Conservation (phyloP, 352 stramenopile genomes). For the Thraustochytrium striatum region DNA sequence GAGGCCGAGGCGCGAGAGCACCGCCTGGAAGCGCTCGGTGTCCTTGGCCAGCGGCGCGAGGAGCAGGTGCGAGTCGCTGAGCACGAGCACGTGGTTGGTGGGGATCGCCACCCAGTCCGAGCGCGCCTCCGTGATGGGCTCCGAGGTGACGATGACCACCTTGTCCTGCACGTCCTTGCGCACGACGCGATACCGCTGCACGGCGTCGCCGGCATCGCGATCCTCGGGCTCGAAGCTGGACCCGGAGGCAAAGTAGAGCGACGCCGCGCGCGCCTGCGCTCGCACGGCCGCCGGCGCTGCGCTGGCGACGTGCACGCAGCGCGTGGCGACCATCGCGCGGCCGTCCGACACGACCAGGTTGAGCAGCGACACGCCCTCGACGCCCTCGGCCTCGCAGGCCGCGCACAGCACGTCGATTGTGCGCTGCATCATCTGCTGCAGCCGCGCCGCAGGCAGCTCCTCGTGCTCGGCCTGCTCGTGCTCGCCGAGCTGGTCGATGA, state of each 20-base stretch:
- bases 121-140: conserved; percentile 45
- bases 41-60: conserved; percentile 30
- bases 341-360: conserved; percentile 59
- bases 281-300: conserved; percentile 52
- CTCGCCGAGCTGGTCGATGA: conserved; percentile 56
- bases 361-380: conserved; percentile 45
- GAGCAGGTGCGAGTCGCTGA: conserved; percentile 14
- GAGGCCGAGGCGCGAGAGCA: conserved; percentile 13
- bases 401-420: conserved; percentile 45
- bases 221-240: conserved; percentile 44
- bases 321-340: conserved; percentile 53
- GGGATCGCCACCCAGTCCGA: conserved; percentile 51
- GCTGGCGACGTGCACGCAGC: conserved; percentile 55
- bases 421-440: conserved; percentile 24
- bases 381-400: neutral
- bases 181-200: conserved; percentile 30
- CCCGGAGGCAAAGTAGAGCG: conserved; percentile 57
- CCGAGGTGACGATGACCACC: conserved; percentile 53
- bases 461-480: conserved; percentile 23
- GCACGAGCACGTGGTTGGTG: conserved; percentile 47
- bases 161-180: conserved; percentile 24
- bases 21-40: neutral
- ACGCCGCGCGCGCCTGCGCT: conserved; percentile 37
- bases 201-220: neutral
- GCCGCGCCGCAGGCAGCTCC: neutral